Evolutionary conservation across 139 green algal genomes (phyloP).

Genomic region (Pycnococcus provasolii): DNA sequence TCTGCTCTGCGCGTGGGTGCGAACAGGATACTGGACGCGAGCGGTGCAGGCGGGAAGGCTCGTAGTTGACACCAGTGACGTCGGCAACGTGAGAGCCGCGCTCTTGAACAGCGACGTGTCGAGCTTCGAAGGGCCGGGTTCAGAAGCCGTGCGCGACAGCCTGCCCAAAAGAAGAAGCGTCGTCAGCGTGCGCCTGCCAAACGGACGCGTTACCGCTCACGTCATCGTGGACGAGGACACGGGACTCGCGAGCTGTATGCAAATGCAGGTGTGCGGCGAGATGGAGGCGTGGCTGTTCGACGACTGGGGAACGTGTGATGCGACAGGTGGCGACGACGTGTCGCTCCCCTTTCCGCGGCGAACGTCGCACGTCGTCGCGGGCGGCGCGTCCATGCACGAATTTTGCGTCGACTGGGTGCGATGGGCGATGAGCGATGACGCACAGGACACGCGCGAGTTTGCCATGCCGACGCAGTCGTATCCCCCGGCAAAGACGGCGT

Average conservation of each 20-base stretch:
- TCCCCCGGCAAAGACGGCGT: neutral
- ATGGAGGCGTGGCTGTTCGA: conserved; percentile 20
- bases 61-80: neutral
- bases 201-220: conserved; percentile 4
- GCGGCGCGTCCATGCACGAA: too few relatives aligned
- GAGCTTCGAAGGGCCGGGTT: too few relatives aligned
- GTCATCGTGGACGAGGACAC: conserved; percentile 11
- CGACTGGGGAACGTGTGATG: neutral
- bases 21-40: conserved; percentile 18
- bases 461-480: neutral
- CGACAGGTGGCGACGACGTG: neutral
- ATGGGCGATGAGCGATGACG: too few relatives aligned
- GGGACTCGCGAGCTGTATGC: conserved; percentile 5
- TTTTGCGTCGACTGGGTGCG: too few relatives aligned
- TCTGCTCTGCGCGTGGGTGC: conserved; percentile 26
- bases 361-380: too few relatives aligned
- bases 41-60: neutral
- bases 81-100: too few relatives aligned
- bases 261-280: conserved; percentile 24
- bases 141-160: too few relatives aligned
- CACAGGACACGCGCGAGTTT: too few relatives aligned
- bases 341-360: too few relatives aligned
- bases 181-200: too few relatives aligned
- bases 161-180: too few relatives aligned
- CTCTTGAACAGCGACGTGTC: too few relatives aligned